These are phyloP conservation scores for Chrysopogon serrulatus DNA, from an alignment of 176 grass and related monocot species.

Conservation along the genomic window DNA sequence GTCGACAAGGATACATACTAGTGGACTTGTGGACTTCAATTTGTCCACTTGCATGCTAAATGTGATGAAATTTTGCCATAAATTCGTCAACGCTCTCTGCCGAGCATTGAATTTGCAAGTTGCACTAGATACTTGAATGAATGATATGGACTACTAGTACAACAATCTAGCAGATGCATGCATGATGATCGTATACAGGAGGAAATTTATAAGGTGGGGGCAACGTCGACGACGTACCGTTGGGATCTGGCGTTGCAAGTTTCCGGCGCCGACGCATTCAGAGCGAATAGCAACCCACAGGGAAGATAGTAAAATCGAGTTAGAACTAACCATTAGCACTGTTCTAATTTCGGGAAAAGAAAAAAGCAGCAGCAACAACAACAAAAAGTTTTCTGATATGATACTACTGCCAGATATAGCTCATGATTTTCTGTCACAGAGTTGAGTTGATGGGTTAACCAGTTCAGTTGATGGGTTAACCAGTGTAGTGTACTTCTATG, in stretches of 20 bases:
- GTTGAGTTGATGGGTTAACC: neutral
- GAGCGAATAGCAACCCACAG: slow-evolving; percentile 1
- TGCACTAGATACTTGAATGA: no score
- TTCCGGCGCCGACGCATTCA: neutral
- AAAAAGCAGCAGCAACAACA: neutral
- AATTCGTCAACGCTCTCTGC: neutral
- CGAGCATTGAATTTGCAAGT: neutral
- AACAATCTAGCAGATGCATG: neutral
- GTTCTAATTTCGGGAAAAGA: neutral
- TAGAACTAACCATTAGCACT: slow-evolving; percentile 19
- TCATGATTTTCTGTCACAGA: neutral
- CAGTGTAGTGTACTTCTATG: neutral
- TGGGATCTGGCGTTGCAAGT: slow-evolving; percentile 48
- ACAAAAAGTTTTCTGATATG: neutral
- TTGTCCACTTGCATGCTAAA: neutral
- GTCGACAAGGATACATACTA: neutral
- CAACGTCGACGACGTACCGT: slow-evolving; percentile 48
- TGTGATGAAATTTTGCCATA: neutral
- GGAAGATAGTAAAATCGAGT: slow-evolving; percentile 11
- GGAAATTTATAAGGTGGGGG: neutral
- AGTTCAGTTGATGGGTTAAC: neutral
- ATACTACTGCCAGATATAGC: neutral
- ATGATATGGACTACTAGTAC: neutral
- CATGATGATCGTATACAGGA: neutral
- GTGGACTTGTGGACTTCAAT: neutral